Evolutionary conservation across 164 flowering plant genomes (phyloP), one percentile per base, ranked within the genome.

Genomic region (Macadamia tetraphylla): DNA sequence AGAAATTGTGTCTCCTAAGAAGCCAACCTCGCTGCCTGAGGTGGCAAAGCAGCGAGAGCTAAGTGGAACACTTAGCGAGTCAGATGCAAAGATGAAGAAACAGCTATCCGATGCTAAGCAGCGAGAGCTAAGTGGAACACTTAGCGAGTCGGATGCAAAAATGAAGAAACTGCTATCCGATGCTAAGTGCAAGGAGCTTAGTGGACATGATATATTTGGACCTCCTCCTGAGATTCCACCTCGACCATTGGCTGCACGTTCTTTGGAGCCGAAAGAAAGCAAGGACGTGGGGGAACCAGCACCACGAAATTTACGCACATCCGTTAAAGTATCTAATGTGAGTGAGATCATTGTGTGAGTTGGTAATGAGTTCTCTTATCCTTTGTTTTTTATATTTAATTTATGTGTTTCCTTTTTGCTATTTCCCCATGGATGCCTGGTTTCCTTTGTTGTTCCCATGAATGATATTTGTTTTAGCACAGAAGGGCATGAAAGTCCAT

Each of bases 41-140:
- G 96, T 87, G 57, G 98, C 96, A 18, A 94, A 94, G 82, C 98
- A 94, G 80, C 87, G 94, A 12, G 99, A 94, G 73, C 85, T 94
- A 48, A 88, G 92, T 77, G 99, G 99, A 52, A 89, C 82, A 30
- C 73, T 89, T 18, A 86, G 80, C 71, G 96, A 89, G 44, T 35
- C 84, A 1, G 96, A 92, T 3, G 76, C 74, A n/a, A 88, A 62
- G 77, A 63, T 81, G 79, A 23, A 23, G 23, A 94, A 90, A 82
- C 96, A 89, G 71, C 53, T 82, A 31, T 94, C 98, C n/a, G 84
- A 86, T 80, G 92, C 92, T 6, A 94, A 94, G 78, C 65, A 75
- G 76, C 89, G 83, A 79, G 99, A 94, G 85, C 90, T 94, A n/a
- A 90, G 90, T 76, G 98, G 99, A 35, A 43, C 48, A 43, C 73